These are phyloP conservation scores for Chalciporus sphaerocephalus DNA, from an alignment of 768 basidiomycete species.

Conservation along the genomic window DNA sequence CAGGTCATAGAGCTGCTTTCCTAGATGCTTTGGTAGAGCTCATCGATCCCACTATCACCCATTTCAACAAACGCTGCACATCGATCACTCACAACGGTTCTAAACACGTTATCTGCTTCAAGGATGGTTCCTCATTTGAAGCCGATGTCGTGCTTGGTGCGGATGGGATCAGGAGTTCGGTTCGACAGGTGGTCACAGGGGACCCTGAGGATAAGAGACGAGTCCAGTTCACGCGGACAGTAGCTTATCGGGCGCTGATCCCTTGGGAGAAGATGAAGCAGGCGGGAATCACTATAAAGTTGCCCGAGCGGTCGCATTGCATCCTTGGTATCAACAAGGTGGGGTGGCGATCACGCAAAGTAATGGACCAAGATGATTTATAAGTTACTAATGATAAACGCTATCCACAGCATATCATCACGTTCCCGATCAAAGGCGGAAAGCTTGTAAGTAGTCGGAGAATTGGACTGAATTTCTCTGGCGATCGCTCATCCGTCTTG, in stretches of 20 bases:
- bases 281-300: slow-evolving; percentile 40
- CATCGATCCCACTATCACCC: slow-evolving; percentile 38
- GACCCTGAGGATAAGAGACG: slow-evolving; percentile 13
- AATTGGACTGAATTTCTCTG: neutral
- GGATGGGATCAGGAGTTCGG: slow-evolving; percentile 34
- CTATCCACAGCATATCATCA: slow-evolving; percentile 47
- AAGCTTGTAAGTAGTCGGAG: slow-evolving; percentile 33
- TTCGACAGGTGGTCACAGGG: slow-evolving; percentile 37
- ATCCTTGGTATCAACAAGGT: slow-evolving; percentile 48
- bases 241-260: slow-evolving; percentile 49
- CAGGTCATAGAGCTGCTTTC: slow-evolving; percentile 41
- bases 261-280: slow-evolving; percentile 36
- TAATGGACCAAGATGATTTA: too few species aligned
- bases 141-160: slow-evolving; percentile 47
- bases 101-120: slow-evolving; percentile 39
- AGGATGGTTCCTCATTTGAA: slow-evolving; percentile 44
- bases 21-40: slow-evolving; percentile 44
- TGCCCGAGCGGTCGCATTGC: slow-evolving; percentile 35
- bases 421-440: slow-evolving; percentile 44
- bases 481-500: neutral
- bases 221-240: slow-evolving; percentile 42
- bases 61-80: slow-evolving; percentile 50
- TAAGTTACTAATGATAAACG: too few species aligned
- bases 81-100: slow-evolving; percentile 28
- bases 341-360: too few species aligned